Evolutionary conservation across 768 basidiomycete species (phyloP).

Genomic region (Auricularia sp.): DNA sequence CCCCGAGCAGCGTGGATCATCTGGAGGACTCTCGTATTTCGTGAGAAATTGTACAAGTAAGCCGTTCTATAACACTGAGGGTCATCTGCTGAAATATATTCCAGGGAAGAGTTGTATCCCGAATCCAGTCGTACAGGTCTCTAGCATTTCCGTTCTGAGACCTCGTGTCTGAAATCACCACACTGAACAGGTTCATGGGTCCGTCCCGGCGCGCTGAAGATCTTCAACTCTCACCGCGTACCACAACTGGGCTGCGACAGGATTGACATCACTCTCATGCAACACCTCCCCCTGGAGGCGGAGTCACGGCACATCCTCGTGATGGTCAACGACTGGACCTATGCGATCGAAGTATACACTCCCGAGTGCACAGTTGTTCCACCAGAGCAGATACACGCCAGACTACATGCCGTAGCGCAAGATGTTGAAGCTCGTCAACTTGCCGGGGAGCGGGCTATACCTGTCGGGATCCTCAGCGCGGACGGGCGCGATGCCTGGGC

Average conservation of each 20-base stretch:
- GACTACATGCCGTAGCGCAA: slow-evolving; percentile 33
- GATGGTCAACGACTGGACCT: slow-evolving; percentile 69
- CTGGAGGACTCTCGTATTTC: slow-evolving; percentile 64
- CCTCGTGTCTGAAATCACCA: not conserved
- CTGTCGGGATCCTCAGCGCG: slow-evolving; percentile 64
- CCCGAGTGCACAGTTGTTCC: slow-evolving; percentile 30
- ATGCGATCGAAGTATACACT: slow-evolving; percentile 60
- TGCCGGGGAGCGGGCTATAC: slow-evolving; percentile 45
- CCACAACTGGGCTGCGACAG: slow-evolving; percentile 60
- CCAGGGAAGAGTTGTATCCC: slow-evolving; percentile 59
- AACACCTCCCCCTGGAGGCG: slow-evolving; percentile 33
- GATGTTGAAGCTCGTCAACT: slow-evolving; percentile 50
- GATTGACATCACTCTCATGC: slow-evolving; percentile 30
- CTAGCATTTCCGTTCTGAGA: not conserved
- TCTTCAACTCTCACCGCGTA: slow-evolving; percentile 73
- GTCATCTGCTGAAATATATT: not conserved
- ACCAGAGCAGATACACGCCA: slow-evolving; percentile 16
- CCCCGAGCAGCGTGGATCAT: slow-evolving; percentile 76
- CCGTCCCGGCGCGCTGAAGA: slow-evolving; percentile 40
- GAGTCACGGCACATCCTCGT: slow-evolving; percentile 54
- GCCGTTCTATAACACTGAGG: slow-evolving; percentile 15
- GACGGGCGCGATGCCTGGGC: slow-evolving; percentile 81
- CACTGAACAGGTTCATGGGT: slow-evolving; percentile 48
- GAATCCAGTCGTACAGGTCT: slow-evolving; percentile 64
- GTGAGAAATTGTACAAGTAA: slow-evolving; percentile 52